Base-by-base conservation (phyloP, 345 rosid genomes). In the Syzygium oleosum region DNA sequence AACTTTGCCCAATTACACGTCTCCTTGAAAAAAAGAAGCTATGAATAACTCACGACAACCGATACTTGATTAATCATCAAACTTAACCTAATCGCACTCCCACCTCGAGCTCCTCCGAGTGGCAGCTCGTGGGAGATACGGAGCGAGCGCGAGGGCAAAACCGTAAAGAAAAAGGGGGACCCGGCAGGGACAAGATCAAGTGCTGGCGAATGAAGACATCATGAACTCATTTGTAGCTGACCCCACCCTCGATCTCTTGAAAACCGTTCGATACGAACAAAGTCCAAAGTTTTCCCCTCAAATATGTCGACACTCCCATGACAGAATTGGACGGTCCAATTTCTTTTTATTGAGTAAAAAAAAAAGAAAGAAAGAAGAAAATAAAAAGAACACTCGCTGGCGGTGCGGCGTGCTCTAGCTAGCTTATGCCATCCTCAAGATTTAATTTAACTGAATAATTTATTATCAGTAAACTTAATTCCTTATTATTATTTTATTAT, bases 131-230 rank as follows among this genome's bases (percentile, higher is more conserved):
- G 49, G 83, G 65, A 59, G 31, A 25, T 55, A 58, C 41, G 41
- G 58, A 52, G 27, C 4, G 10, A 59, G 3, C 5, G n/a, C 6
- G 22, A 34, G 31, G 25, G 54, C 46, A 34, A 52, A n/a, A 51
- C 19, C 27, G 3, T 15, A 65, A 46, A 38, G 38, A 0, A 51
- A 27, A 2, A 31, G 54, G n/a, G 23, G 87, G 51, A 6, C 11
- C 80, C 80, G 6, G 49, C 3, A 10, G 51, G 43, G 21, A 15
- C 49, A 52, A 52, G 51, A 21, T 17, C 2, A 16, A 3, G 13
- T 12, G 56, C 27, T 27, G 56, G 12, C 6, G 88, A 63, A 86
- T 86, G 88, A 86, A 86, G 88, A 86, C 88, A 86, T 56, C 11
- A 77, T 86, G 88, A 83, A 21, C 88, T 86, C 84, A 86, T 86